Base-by-base conservation (phyloP, 441 rosid species). In the Biscutella auriculata region DNA sequence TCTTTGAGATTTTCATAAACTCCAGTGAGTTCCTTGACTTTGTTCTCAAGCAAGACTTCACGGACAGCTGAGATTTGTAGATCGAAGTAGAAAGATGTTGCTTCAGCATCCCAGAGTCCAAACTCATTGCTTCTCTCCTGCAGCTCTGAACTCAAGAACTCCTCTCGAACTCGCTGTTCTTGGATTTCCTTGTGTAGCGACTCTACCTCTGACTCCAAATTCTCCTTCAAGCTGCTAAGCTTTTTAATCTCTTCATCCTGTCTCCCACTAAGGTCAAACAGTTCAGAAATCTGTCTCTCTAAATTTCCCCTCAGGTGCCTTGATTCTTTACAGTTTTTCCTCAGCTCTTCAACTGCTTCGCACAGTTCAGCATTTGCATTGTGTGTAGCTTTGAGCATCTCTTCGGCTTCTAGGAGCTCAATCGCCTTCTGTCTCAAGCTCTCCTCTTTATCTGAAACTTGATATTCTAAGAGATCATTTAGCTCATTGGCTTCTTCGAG, bases 51-150 rank as follows among this genome's bases (percentile, higher is more conserved):
- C 34, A 85, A 71, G 67, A 82, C 80, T 76, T 82, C 88, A 28
- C 79, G 79, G 26, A 81, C 70, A 13, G 84, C 72, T 49, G 88
- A 85, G 57, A 79, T 75, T 63, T 85, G 93, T 63, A 85, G 63
- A 73, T 85, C 88, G 36, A 85, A 85, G 73, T 77, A 82, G 71
- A 85, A 85, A 6, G 86, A 70, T 16, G 88, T 63, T 61, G 93
- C 93, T 68, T 85, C 93, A 23, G 78, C 79, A 57, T 85, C 88
- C 93, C 93, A 85, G 14, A 82, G 76, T 69, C 79, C 93, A 61
- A 80, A 82, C 67, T 85, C 88, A 59, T 79, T 79, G 69, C 72
- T 71, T 69, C 70, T 78, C 78, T 84, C 84, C 57, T 75, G 88
- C 61, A 85, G 74, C 72, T 82, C 88, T 3, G 73, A 76, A 68